Evolutionary conservation across 1,284 basidiomycete species (phyloP).

Genomic region (Ceratobasidium sp.): DNA sequence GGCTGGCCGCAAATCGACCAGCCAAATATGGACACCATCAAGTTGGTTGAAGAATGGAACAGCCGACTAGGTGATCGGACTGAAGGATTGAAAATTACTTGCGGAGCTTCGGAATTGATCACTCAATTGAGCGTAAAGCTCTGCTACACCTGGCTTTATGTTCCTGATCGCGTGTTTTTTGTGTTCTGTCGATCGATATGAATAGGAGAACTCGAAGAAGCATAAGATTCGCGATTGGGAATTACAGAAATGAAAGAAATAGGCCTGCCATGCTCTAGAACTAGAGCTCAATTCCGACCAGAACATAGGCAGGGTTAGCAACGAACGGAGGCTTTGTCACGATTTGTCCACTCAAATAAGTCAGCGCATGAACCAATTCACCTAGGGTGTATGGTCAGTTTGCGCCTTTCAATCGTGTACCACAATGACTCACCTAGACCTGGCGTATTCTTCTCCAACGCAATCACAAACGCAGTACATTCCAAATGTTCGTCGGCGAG

Average conservation of each 20-base stretch:
- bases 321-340: slow-evolving; percentile 77
- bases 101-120: neutral
- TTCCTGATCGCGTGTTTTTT: too few relatives aligned
- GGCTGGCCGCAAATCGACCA: neutral
- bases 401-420: neutral
- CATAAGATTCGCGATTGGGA: neutral
- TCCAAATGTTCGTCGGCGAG: slow-evolving; percentile 78
- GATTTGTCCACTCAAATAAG: slow-evolving; percentile 81
- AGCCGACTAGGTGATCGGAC: neutral
- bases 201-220: neutral
- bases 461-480: slow-evolving; percentile 78
- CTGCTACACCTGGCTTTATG: too few relatives aligned
- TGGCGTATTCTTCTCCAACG: slow-evolving; percentile 65
- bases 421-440: slow-evolving; percentile 52
- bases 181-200: neutral
- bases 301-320: slow-evolving; percentile 68
- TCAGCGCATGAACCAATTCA: slow-evolving; percentile 74
- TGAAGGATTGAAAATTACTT: neutral
- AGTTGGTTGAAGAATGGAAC: slow-evolving; percentile 11
- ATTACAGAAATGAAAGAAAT: neutral
- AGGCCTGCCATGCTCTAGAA: neutral
- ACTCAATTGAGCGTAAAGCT: slow-evolving; percentile 7
- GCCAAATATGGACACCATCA: neutral
- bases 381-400: slow-evolving; percentile 21
- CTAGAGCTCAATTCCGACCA: slow-evolving; percentile 78